phyloP scores from a whole-genome alignment of 2,329 filamentous ascomycete species.

The Aspergillus sp. region DNA sequence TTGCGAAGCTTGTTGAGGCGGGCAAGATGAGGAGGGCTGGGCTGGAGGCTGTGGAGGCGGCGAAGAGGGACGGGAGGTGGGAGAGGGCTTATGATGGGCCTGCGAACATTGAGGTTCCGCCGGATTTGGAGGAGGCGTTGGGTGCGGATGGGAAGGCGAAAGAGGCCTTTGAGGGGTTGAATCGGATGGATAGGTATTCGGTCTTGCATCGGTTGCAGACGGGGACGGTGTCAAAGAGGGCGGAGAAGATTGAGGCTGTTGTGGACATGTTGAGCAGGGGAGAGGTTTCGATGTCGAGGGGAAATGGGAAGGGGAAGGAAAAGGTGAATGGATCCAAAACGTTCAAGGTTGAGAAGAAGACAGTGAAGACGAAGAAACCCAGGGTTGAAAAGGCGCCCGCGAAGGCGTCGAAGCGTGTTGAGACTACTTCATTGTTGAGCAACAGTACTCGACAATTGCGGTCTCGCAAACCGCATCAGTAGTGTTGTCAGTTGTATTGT shows the following conservation, averaged over 20 bases:
- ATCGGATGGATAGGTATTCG: conserved; percentile 47
- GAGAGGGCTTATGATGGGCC: conserved; percentile 56
- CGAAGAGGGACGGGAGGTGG: conserved; percentile 60
- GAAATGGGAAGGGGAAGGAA: not conserved
- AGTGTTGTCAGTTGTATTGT: not conserved
- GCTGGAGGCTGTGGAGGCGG: conserved; percentile 52
- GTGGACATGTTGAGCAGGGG: conserved; percentile 2
- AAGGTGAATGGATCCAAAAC: not conserved
- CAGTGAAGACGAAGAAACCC: not conserved
- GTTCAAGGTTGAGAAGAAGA: conserved; percentile 2
- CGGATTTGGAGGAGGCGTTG: conserved; percentile 51
- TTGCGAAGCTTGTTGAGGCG: conserved; percentile 45
- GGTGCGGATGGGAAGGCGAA: conserved; percentile 36
- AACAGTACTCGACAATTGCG: not conserved
- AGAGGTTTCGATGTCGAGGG: not conserved
- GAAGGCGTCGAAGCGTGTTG: not conserved
- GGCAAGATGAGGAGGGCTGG: conserved; percentile 54
- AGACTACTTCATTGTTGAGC: not conserved
- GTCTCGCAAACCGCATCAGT: not conserved
- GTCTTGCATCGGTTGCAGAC: conserved; percentile 48
- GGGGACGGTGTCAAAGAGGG: conserved; percentile 22
- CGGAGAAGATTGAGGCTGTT: not conserved
- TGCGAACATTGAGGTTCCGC: conserved; percentile 48
- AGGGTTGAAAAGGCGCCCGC: not conserved
- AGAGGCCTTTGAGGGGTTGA: conserved; percentile 32